Evolutionary conservation across 2,329 filamentous ascomycete genomes (phyloP).

Genomic region (Coleophoma cylindrospora): DNA sequence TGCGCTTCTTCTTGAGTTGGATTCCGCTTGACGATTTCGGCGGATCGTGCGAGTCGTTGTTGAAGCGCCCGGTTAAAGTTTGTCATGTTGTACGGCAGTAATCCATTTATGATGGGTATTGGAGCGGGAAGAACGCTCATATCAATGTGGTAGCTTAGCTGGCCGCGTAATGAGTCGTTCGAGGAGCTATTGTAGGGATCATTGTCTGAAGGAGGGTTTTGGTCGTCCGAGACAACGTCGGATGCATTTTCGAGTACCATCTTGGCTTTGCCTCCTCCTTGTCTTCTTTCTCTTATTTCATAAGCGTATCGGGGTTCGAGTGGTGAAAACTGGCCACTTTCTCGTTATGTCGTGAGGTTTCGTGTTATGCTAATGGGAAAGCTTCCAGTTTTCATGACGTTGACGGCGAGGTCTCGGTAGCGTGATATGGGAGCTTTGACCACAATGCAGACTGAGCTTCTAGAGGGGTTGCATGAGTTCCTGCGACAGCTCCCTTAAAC

Average conservation of each 20-base stretch:
- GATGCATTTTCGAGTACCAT: slow-evolving; percentile 23
- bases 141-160: slow-evolving; percentile 12
- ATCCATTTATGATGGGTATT: slow-evolving; percentile 16
- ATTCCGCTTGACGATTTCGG: slow-evolving; percentile 12
- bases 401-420: too few species aligned
- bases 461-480: too few species aligned
- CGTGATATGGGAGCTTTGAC: too few species aligned
- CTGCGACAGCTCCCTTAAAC: too few species aligned
- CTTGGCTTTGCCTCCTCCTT: not conserved
- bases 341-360: too few species aligned
- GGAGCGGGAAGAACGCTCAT: slow-evolving; percentile 15
- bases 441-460: too few species aligned
- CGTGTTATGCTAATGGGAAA: too few species aligned
- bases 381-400: too few species aligned
- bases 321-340: too few species aligned
- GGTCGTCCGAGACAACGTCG: slow-evolving; percentile 11
- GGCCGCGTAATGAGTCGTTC: not conserved
- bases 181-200: slow-evolving; percentile 17
- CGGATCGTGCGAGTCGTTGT: slow-evolving; percentile 2
- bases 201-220: slow-evolving; percentile 17
- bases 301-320: too few species aligned
- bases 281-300: too few species aligned
- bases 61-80: slow-evolving; percentile 1
- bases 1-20: slow-evolving; percentile 21
- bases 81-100: slow-evolving; percentile 16